A percentile compares a stretch with the other conserved stretches of the same genome.
phyloP scores from a whole-genome alignment of 2,329 filamentous ascomycete species.

The Albophoma yamanashiensis region DNA sequence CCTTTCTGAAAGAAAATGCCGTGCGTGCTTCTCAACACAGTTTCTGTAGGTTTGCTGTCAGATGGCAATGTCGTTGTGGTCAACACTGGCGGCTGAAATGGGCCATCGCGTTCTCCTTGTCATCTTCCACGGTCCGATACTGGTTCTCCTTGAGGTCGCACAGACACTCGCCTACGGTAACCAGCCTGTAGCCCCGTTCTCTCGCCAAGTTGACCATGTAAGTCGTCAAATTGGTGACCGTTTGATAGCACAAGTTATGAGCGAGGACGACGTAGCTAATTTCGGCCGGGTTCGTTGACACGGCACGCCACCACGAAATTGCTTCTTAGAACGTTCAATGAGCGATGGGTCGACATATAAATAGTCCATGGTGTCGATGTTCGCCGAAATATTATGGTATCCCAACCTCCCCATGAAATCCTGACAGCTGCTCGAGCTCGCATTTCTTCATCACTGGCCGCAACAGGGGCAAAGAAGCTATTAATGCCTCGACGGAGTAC shows the following conservation, averaged over 20 bases:
- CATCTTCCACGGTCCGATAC: slow-evolving; percentile 30
- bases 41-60: too few relatives aligned
- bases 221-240: slow-evolving; percentile 27
- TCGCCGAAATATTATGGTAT: slow-evolving; percentile 46
- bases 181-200: slow-evolving; percentile 31
- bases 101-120: slow-evolving; percentile 2
- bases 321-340: neutral
- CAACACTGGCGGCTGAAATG: slow-evolving; percentile 3
- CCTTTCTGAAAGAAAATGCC: too few relatives aligned
- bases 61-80: too few relatives aligned
- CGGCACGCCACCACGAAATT: neutral
- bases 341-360: slow-evolving; percentile 27
- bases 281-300: slow-evolving; percentile 11
- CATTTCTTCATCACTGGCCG: slow-evolving; percentile 33
- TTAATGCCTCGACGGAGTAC: slow-evolving; percentile 23
- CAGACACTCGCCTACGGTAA: slow-evolving; percentile 48
- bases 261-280: slow-evolving; percentile 39
- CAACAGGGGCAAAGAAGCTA: slow-evolving; percentile 27
- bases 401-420: slow-evolving; percentile 27
- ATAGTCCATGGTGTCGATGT: slow-evolving; percentile 52
- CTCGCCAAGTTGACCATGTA: slow-evolving; percentile 32
- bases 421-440: slow-evolving; percentile 25
- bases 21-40: too few relatives aligned
- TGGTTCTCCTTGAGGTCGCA: slow-evolving; percentile 39
- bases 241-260: slow-evolving; percentile 40